Evolutionary conservation across 2,329 filamentous ascomycete species (phyloP), one percentile per base, ranked within the genome.

Genomic region (Hymenoscyphus albidus): DNA sequence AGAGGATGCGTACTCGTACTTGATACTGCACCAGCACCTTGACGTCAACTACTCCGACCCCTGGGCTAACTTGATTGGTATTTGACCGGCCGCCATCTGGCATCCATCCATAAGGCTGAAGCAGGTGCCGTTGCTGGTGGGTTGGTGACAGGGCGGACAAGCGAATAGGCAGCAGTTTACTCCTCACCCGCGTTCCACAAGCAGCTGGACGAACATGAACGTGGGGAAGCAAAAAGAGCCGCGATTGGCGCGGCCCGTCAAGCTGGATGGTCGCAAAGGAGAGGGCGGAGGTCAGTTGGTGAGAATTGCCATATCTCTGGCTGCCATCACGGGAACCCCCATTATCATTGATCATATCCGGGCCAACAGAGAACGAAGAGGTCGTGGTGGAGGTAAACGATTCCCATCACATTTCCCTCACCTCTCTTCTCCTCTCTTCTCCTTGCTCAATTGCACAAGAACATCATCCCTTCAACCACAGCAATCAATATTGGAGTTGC

Each of bases 281-380:
- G 85, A 88, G 71, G 86, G 86, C 4, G 86, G 85, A 3, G 86
- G 86, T 2, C 86, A 89, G 68, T 74, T 88, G 0, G 81, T 88
- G 0, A 77, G 86, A 55, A 77, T 87, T 1, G 84, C 85, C 1
- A 78, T 85, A 42, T 79, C 79, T 1, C 76, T 89, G 6, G 81
- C 85, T 12, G 82, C 86, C 0, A 78, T 88, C 35, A 83, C 83
- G 1, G 79, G 79, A 0, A 80, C 81, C 62, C 77, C 84, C 0
- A 77, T 88, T 38, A 79, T 78, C 32, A 84, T 88, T 63, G 76
- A 75, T 10, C 76, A 87, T 65, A 79, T 88, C 3, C 76, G 86
- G 42, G 85, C 82, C 2, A 87, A 87, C 63, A 78, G 85, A 18
- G 54, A 69, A 62, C 51, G 58, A n/a, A 67, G 67, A 7, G 68